phyloP scores from a whole-genome alignment of 345 rosid species.

The Melaleuca quinquenervia region DNA sequence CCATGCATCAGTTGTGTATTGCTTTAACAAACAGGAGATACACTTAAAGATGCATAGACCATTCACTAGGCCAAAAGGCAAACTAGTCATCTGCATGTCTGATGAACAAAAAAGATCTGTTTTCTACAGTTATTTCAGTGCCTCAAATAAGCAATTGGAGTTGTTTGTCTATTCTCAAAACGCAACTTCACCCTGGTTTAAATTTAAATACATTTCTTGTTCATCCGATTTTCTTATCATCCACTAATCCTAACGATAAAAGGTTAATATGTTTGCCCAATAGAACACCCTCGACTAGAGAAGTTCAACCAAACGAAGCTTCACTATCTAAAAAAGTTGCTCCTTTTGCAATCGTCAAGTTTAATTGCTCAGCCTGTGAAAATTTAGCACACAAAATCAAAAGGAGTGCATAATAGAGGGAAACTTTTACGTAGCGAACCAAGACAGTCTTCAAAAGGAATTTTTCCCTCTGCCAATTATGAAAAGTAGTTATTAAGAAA shows the following conservation, averaged over 20 bases:
- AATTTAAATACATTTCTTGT: neutral
- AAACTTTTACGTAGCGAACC: neutral
- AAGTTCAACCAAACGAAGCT: neutral
- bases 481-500: neutral
- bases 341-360: neutral
- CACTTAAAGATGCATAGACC: neutral
- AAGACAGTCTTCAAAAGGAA: neutral
- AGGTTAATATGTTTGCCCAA: neutral
- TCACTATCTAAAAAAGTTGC: neutral
- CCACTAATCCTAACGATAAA: neutral
- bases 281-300: neutral
- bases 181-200: neutral
- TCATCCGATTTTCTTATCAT: neutral
- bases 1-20: neutral
- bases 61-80: neutral
- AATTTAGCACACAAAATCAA: neutral
- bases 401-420: neutral
- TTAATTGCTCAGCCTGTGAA: neutral
- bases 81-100: neutral
- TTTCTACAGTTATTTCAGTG: neutral
- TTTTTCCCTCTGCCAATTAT: neutral
- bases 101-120: neutral
- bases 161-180: neutral
- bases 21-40: neutral
- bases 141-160: neutral